phyloP scores from a whole-genome alignment of 768 basidiomycete species.

The Rhizopogon vulgaris region DNA sequence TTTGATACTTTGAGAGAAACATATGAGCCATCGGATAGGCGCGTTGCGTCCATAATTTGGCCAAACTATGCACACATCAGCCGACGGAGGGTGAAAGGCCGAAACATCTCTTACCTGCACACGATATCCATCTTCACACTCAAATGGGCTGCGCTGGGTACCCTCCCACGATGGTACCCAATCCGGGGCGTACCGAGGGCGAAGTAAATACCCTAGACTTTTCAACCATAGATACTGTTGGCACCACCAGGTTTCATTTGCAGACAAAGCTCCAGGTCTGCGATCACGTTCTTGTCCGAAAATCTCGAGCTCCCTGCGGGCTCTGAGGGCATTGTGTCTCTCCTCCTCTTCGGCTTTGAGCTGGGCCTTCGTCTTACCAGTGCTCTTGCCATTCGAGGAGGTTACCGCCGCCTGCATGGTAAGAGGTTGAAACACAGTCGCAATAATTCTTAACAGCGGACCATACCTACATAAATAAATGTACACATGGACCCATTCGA shows the following conservation, averaged over 20 bases:
- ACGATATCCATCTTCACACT: slow-evolving; percentile 2
- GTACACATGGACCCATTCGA: too few relatives aligned
- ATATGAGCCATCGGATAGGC: slow-evolving; percentile 17
- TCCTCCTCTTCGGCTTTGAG: not conserved
- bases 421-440: too few relatives aligned
- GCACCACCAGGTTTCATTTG: slow-evolving; percentile 7
- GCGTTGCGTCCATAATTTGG: slow-evolving; percentile 22
- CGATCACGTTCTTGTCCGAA: not conserved
- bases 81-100: too few relatives aligned
- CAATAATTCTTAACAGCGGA: too few relatives aligned
- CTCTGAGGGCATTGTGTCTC: not conserved
- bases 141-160: not conserved
- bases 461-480: too few relatives aligned
- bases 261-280: not conserved
- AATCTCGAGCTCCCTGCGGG: not conserved
- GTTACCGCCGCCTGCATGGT: too few relatives aligned
- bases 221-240: slow-evolving; percentile 25
- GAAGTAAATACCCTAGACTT: slow-evolving; percentile 24
- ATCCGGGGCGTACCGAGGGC: slow-evolving; percentile 24
- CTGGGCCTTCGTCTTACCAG: not conserved
- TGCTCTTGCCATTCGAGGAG: too few relatives aligned
- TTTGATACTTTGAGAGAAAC: slow-evolving; percentile 26
- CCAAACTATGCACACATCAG: not conserved
- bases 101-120: not conserved
- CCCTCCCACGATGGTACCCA: slow-evolving; percentile 30